Evolutionary conservation across 768 basidiomycete genomes (phyloP).

Genomic region (Heimioporus sp.): DNA sequence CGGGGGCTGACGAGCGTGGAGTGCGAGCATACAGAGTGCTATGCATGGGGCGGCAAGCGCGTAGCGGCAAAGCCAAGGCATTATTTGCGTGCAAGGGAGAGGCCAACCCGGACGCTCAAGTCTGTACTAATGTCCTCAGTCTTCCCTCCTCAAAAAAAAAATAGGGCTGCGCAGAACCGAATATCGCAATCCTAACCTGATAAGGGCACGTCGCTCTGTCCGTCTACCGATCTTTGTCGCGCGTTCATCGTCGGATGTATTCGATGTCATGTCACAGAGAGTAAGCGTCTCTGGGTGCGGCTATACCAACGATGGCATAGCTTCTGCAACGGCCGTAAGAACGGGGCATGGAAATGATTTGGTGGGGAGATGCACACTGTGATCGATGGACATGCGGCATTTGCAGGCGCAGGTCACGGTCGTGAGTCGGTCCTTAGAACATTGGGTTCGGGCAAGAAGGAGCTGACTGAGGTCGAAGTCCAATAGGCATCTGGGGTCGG

Average conservation of each 20-base stretch:
- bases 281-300: constrained; percentile 92
- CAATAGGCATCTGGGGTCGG: constrained; percentile 72
- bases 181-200: constrained; percentile 73
- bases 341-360: constrained; percentile 57
- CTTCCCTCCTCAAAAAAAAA: too few species aligned
- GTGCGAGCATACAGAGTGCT: too few species aligned
- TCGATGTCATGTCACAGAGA: constrained; percentile 53
- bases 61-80: too few species aligned
- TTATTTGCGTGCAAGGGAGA: too few species aligned
- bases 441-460: constrained; percentile 69
- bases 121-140: too few species aligned
- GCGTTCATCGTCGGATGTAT: constrained; percentile 82
- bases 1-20: constrained; percentile 70
- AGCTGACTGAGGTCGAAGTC: constrained; percentile 58
- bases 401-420: constrained; percentile 85
- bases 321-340: constrained; percentile 90
- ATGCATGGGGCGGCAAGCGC: too few species aligned
- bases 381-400: constrained; percentile 62
- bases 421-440: constrained; percentile 89
- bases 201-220: constrained; percentile 54
- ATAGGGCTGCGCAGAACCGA: constrained; percentile 77
- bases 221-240: constrained; percentile 65
- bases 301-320: constrained; percentile 86
- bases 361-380: constrained; percentile 53
- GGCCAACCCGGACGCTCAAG: too few species aligned